These are phyloP conservation scores for Lycium barbarum DNA, from an alignment of 257 asterid genomes.

Conservation along the genomic window DNA sequence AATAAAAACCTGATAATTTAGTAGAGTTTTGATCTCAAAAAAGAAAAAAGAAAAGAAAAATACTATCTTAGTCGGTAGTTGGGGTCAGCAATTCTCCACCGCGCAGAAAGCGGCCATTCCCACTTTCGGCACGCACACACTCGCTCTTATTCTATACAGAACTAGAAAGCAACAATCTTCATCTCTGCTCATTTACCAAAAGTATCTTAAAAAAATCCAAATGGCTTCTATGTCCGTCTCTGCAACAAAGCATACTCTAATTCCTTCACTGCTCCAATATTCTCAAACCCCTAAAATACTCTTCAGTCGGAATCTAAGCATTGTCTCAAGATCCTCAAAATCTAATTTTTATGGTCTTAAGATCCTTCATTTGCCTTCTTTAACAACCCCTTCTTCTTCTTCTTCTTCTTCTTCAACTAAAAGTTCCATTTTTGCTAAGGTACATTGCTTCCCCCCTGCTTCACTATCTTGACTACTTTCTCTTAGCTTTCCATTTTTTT, in stretches of 20 bases:
- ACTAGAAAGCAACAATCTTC: too few relatives aligned
- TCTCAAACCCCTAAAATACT: constrained; percentile 56
- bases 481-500: not conserved
- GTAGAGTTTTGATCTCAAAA: too few relatives aligned
- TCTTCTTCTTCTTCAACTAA: constrained; percentile 38
- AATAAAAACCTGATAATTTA: too few relatives aligned
- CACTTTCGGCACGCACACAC: not conserved
- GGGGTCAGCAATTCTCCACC: not conserved
- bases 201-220: not conserved
- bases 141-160: not conserved
- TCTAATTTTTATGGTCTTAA: constrained; percentile 76
- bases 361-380: constrained; percentile 46
- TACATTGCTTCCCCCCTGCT: constrained; percentile 50
- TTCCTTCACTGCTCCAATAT: constrained; percentile 55
- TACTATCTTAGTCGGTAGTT: not conserved
- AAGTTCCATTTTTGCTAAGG: constrained; percentile 74
- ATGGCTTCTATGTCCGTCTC: constrained; percentile 73
- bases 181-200: too few relatives aligned
- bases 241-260: constrained; percentile 44
- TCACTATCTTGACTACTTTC: not conserved
- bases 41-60: too few relatives aligned
- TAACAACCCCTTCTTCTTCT: constrained; percentile 53
- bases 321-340: constrained; percentile 59
- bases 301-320: constrained; percentile 42
- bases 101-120: not conserved